Percentiles rank a stretch among this genome's conserved stretches.
Evolutionary conservation across 2,329 filamentous ascomycete species (phyloP).

Genomic region (Alternaria gaisen): DNA sequence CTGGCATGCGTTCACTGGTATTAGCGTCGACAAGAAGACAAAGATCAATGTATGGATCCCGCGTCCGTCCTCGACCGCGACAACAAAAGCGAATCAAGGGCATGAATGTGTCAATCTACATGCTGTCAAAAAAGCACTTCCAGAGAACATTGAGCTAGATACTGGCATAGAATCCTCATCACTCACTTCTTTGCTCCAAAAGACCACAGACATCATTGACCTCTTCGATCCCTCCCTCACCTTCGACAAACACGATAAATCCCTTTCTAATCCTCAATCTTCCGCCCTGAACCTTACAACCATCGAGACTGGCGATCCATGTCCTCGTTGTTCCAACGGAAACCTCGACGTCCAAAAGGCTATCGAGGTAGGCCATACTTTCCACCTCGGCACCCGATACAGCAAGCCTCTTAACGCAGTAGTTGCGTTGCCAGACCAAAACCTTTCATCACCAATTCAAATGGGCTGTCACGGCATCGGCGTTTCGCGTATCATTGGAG

Average conservation of each 20-base stretch:
- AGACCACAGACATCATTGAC: conserved; percentile 22
- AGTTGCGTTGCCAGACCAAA: conserved; percentile 59
- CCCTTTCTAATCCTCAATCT: conserved; percentile 6
- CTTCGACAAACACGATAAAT: background rate
- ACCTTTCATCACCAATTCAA: conserved; percentile 67
- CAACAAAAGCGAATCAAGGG: conserved; percentile 16
- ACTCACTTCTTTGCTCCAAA: conserved; percentile 30
- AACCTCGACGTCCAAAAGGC: conserved; percentile 73
- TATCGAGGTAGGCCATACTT: conserved; percentile 93
- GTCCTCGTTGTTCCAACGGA: conserved; percentile 73
- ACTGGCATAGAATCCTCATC: conserved; percentile 66
- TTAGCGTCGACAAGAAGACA: conserved; percentile 72
- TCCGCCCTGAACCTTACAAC: conserved; percentile 66
- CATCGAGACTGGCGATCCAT: conserved; percentile 73
- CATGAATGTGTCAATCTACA: conserved; percentile 62
- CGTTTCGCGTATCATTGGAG: conserved; percentile 87
- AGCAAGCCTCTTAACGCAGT: conserved; percentile 75
- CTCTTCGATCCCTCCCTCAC: conserved; percentile 32
- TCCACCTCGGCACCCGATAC: conserved; percentile 91
- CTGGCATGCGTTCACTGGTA: conserved; percentile 65
- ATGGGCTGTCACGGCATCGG: conserved; percentile 99
- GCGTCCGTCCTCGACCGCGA: background rate
- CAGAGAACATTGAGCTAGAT: conserved; percentile 70
- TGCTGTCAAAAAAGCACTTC: conserved; percentile 68
- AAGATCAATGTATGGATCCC: conserved; percentile 67